These are phyloP conservation scores for Aspergillus sclerotioniger DNA, from an alignment of 495 filamentous ascomycete genomes.

Conservation along the genomic window DNA sequence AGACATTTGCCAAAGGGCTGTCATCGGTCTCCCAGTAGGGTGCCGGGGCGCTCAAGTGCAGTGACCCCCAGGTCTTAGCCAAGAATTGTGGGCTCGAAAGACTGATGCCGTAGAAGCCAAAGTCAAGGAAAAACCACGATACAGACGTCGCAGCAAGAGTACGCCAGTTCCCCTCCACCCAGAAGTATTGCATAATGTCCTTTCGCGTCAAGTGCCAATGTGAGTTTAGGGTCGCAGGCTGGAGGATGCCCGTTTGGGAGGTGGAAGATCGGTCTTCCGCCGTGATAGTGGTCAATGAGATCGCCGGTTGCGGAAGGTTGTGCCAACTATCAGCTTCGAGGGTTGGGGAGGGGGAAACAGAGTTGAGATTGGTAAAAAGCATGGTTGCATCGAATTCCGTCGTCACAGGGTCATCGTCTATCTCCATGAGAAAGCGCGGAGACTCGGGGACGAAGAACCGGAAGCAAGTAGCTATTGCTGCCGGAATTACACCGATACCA, in stretches of 20 bases:
- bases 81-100: constrained; percentile 46
- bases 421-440: constrained; percentile 55
- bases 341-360: constrained; percentile 10
- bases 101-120: constrained; percentile 57
- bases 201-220: constrained; percentile 41
- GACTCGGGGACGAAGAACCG: constrained; percentile 63
- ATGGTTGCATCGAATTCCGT: constrained; percentile 47
- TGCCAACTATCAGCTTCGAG: constrained; percentile 12
- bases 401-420: constrained; percentile 47
- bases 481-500: constrained; percentile 60
- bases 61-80: constrained; percentile 42
- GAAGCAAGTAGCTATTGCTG: constrained; percentile 55
- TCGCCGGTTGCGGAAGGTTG: constrained; percentile 20
- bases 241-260: constrained; percentile 22
- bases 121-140: constrained; percentile 54
- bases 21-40: constrained; percentile 41
- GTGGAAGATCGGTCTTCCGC: constrained; percentile 19
- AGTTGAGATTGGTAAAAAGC: constrained; percentile 31
- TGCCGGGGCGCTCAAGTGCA: constrained; percentile 29
- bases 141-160: constrained; percentile 48
- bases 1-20: constrained; percentile 31
- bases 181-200: constrained; percentile 49
- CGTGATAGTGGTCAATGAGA: constrained; percentile 26
- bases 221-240: constrained; percentile 42
- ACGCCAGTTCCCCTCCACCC: constrained; percentile 51